Conservation (phyloP, 176 grass and related monocot genomes). For the Themeda triandra region DNA sequence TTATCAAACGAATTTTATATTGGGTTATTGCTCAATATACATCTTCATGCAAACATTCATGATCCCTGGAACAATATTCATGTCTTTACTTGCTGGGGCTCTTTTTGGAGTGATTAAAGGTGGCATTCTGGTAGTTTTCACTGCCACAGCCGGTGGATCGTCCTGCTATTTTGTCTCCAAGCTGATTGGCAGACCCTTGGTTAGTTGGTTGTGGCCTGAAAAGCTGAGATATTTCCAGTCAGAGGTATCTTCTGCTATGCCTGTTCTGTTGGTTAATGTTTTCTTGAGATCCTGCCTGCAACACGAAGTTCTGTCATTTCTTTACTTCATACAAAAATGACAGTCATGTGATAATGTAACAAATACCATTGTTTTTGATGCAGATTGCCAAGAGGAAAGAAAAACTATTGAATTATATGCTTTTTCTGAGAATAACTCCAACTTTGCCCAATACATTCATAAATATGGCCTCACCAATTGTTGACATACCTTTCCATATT, state of each 20-base stretch:
- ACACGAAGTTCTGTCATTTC: background rate
- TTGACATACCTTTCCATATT: constrained; percentile 97
- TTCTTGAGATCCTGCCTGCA: constrained; percentile 15
- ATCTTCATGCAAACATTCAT: constrained; percentile 99
- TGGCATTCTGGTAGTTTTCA: constrained; percentile 78
- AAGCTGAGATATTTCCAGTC: constrained; percentile 89
- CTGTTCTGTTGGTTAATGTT: constrained; percentile 1
- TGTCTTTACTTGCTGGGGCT: constrained; percentile 96
- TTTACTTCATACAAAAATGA: constrained; percentile 10
- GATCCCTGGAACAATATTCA: constrained; percentile 99
- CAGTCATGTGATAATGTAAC: background rate
- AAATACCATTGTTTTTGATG: constrained; percentile 23
- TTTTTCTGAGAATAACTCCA: constrained; percentile 98
- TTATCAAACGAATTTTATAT: constrained; percentile 79
- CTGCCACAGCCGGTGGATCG: constrained; percentile 87
- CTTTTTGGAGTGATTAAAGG: constrained; percentile 95
- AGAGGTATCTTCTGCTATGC: constrained; percentile 56
- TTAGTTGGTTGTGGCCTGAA: constrained; percentile 90
- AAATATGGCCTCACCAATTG: constrained; percentile 98
- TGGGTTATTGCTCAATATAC: constrained; percentile 98
- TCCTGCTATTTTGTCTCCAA: constrained; percentile 97
- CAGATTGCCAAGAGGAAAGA: constrained; percentile 93
- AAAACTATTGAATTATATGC: constrained; percentile 95
- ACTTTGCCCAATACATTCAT: constrained; percentile 98
- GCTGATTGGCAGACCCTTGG: constrained; percentile 86